Evolutionary conservation across 1,139 yeast species (phyloP).

Genomic region (Williopsis jadinii): DNA sequence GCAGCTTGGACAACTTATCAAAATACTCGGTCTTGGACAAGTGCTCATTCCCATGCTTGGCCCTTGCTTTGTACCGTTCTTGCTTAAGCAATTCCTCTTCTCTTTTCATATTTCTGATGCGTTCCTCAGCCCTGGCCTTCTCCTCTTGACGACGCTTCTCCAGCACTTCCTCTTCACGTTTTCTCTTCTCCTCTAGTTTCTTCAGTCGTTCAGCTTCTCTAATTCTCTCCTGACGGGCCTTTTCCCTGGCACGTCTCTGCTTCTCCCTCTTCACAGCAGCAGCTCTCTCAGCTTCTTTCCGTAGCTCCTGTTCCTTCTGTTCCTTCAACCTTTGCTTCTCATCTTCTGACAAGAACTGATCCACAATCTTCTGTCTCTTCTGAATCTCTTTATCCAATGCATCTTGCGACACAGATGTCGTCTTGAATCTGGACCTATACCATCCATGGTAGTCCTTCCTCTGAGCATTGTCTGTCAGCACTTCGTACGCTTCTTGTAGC

Average conservation of each 20-base stretch:
- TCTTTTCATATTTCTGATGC: not conserved
- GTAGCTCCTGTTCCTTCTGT: not conserved
- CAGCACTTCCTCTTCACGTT: conserved; percentile 12
- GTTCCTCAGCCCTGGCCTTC: conserved; percentile 5
- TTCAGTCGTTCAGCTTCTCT: conserved; percentile 1
- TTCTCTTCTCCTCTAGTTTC: conserved; percentile 5
- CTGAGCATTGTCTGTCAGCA: conserved; percentile 48
- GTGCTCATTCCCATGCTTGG: not conserved
- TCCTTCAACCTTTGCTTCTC: conserved; percentile 13
- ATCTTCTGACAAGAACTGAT: conserved; percentile 16
- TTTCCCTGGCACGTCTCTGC: not conserved
- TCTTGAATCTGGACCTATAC: conserved; percentile 11
- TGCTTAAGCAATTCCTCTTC: not conserved
- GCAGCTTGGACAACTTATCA: conserved; percentile 2
- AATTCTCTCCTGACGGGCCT: conserved; percentile 3
- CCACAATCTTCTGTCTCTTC: conserved; percentile 21
- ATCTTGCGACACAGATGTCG: conserved; percentile 3
- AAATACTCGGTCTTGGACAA: conserved; percentile 6
- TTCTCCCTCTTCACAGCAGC: conserved; percentile 1
- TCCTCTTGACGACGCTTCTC: conserved; percentile 17
- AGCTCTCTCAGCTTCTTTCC: not conserved
- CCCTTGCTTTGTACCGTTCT: not conserved
- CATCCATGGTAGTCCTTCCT: conserved; percentile 43
- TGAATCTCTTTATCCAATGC: conserved; percentile 8
- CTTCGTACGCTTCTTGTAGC: conserved; percentile 66